Base-by-base conservation (phyloP, 2,329 filamentous ascomycete genomes). In the Epichloe gansuensis region DNA sequence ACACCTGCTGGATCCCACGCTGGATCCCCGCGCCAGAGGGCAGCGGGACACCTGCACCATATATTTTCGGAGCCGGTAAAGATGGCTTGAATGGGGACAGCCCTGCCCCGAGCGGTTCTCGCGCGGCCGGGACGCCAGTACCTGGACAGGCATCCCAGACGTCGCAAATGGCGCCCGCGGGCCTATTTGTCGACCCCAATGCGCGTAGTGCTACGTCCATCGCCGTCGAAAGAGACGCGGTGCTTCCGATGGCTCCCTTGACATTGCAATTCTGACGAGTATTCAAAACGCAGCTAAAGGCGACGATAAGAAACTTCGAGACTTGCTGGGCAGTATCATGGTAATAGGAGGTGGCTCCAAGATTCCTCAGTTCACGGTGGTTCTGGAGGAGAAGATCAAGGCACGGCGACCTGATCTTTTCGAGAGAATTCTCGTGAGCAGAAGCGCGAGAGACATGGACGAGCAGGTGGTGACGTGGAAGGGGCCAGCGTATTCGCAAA, bases 391-490 rank as follows among this genome's bases (percentile, higher is more conserved):
- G 63, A 80, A 82, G 61, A 76, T 97, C 49, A 83, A 88, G 61
- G 76, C 78, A 56, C 75, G 84, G 48, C 70, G 80, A 44, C 80
- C 80, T 4, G 81, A 84, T 58, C 68, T 85, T 45, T 68, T 69
- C 21, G 82, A 84, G 35, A 73, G 75, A 55, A 81, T 84, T 56
- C 69, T 83, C 25, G 81, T 84, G 50, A 82, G 80, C 56, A 74
- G 77, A 55, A 93, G 76, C 76, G 93, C 93, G 0, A 77, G 91
- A 61, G 93, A 98, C 61, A 85, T 98, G 73, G 93, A 98, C 69
- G 89, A 93, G 55, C 90, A 96, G 69, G 91, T 97, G n/a, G 86
- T 97, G 51, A 84, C 85, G 8, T 98, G 93, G 93, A 98, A 98
- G 76, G 93, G 4, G 93, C 88, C 0, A 95, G 90, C 65, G 91